A percentile compares a stretch with the other conserved stretches of the same genome.
Conservation (phyloP, 2,329 filamentous ascomycete species). For the Aspergillus glaucus region DNA sequence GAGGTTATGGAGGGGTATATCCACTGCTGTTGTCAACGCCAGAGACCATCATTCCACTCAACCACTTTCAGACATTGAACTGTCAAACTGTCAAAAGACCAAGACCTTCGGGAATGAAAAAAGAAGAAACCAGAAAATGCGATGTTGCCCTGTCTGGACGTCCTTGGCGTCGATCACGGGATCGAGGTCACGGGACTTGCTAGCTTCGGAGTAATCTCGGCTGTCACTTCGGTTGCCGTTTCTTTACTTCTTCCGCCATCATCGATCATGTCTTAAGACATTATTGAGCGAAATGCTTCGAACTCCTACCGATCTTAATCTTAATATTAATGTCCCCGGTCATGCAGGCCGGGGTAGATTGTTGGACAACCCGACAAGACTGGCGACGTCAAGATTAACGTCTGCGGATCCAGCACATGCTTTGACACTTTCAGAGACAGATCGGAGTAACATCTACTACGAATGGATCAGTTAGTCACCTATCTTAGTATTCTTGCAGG, state of each 20-base stretch:
- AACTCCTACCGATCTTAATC: neutral
- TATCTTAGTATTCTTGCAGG: neutral
- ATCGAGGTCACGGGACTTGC: neutral
- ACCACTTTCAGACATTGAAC: neutral
- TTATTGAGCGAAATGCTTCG: neutral
- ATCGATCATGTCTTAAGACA: neutral
- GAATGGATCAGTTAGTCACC: constrained; percentile 23
- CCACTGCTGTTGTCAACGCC: neutral
- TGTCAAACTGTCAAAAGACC: neutral
- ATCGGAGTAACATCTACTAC: constrained; percentile 20
- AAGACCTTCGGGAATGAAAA: neutral
- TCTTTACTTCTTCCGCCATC: neutral
- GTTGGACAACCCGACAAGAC: neutral
- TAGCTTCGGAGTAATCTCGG: neutral
- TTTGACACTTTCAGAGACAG: constrained; percentile 8
- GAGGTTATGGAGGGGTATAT: constrained; percentile 1
- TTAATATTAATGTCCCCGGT: neutral
- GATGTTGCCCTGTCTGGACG: neutral
- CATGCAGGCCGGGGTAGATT: neutral
- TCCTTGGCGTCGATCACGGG: neutral
- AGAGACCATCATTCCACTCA: constrained; percentile 1
- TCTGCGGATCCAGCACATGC: neutral
- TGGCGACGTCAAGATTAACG: neutral
- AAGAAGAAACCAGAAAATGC: neutral
- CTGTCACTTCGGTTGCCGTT: neutral